Conservation (phyloP, 2,329 filamentous ascomycete genomes). For the Aspergillus neotritici region DNA sequence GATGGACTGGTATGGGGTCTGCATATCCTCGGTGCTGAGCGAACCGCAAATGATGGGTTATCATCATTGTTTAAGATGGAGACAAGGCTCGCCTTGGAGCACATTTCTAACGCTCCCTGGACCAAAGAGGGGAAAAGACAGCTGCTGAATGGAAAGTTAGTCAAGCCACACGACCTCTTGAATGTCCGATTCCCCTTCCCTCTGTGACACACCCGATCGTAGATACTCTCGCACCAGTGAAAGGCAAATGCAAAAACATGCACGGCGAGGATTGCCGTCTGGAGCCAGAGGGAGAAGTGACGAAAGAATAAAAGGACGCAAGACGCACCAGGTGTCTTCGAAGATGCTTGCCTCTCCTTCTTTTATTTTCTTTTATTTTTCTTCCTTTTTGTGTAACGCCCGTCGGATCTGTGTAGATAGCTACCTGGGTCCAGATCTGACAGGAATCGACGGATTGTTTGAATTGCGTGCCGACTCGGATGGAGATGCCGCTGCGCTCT, state of each 20-base stretch:
- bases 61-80: constrained; percentile 46
- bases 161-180: background rate
- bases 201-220: too few relatives aligned
- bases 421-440: constrained; percentile 19
- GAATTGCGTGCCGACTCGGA: constrained; percentile 11
- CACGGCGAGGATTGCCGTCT: too few relatives aligned
- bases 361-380: too few relatives aligned
- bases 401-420: constrained; percentile 23
- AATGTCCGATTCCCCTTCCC: background rate
- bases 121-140: constrained; percentile 10
- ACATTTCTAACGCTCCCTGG: constrained; percentile 21
- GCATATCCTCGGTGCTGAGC: constrained; percentile 24
- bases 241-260: constrained; percentile 1
- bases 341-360: constrained; percentile 28
- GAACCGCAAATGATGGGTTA: constrained; percentile 42
- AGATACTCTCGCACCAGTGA: background rate
- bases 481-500: constrained; percentile 4
- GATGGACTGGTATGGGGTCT: constrained; percentile 20
- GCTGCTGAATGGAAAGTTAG: background rate
- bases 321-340: constrained; percentile 27
- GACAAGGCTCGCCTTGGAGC: constrained; percentile 32
- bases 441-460: constrained; percentile 15
- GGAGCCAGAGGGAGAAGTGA: constrained; percentile 2
- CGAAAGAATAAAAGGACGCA: constrained; percentile 6
- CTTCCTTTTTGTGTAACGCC: constrained; percentile 28